Evolutionary conservation across 768 basidiomycete species (phyloP), one percentile per base, ranked within the genome.

Genomic region (Pleurotus salmoneostramineus): DNA sequence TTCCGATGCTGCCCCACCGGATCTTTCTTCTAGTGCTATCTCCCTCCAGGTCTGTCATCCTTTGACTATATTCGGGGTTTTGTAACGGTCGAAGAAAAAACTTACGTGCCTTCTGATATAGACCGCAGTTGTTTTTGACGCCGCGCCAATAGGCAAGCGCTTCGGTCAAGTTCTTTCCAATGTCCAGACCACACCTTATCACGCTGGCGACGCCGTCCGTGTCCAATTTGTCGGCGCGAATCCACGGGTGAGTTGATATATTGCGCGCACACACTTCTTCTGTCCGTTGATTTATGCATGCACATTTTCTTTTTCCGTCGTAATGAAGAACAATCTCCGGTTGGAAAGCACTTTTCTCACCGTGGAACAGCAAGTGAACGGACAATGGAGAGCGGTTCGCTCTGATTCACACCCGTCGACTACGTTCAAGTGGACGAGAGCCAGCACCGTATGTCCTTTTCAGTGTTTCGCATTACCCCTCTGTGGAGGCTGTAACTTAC

Each of bases 381-480:
- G 74, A 32, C 67, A 72, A 54, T 92, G 88, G 89, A 72, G 59
- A 58, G 66, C 77, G 0, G 81, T 87, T 35, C 77, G 84, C 52
- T 84, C 87, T 11, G 91, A 93, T 70, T 91, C 90, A 15, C 89
- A 91, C 68, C 88, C 88, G 33, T 90, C 87, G 3, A 91, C 89
- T 1, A 77, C 75, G 15, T 90, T 81, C 64, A 74, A 76, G 58
- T 91, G 90, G 90, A 69, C 64, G 21, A 76, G 87, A 68, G 82
- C 76, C 10, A 86, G 69, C 69, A 75, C 74, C 1, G 81, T 84
- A 64, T 61, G 80, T 73, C 51, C 47, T 50, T 43, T 55, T 12
- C 27, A 10, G 31, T 37, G 37, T 52, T 56, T 3, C 21, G 21
- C 21, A 27, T 27, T 27, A 27, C 21, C 35, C 47, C 55, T 34